Conservation (phyloP, 1,139 yeast species). For the Blastobotrys apis region DNA sequence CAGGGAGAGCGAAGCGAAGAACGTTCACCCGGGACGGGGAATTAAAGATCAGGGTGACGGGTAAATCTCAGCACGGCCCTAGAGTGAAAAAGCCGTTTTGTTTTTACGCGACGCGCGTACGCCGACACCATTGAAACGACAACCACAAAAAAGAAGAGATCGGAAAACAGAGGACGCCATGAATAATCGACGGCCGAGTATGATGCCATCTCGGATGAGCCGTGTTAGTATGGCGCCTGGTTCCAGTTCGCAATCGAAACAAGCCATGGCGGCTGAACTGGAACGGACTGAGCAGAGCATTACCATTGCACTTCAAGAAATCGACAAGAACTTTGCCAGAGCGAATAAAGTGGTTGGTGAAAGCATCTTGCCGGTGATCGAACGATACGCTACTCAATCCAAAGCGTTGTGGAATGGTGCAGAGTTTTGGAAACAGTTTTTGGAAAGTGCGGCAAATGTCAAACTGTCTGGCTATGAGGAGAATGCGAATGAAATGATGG, state of each 20-base stretch:
- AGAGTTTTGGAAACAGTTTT: slow-evolving; percentile 69
- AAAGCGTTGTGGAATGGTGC: slow-evolving; percentile 53
- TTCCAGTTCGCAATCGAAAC: slow-evolving; percentile 10
- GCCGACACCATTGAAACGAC: too few relatives aligned
- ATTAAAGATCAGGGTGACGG: too few relatives aligned
- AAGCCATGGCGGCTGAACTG: slow-evolving; percentile 44
- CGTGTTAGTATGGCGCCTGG: slow-evolving; percentile 14
- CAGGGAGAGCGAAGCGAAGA: too few relatives aligned
- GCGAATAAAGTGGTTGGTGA: slow-evolving; percentile 63
- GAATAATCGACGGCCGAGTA: slow-evolving; percentile 14
- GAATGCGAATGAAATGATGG: slow-evolving; percentile 27
- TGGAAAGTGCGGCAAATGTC: slow-evolving; percentile 73
- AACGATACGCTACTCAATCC: slow-evolving; percentile 53
- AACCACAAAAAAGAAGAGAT: too few relatives aligned
- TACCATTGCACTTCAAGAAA: slow-evolving; percentile 71
- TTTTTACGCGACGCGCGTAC: too few relatives aligned
- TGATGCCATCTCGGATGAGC: slow-evolving; percentile 14
- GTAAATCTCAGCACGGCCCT: too few relatives aligned
- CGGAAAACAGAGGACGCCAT: too few relatives aligned
- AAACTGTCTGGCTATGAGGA: slow-evolving; percentile 58
- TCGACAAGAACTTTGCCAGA: slow-evolving; percentile 64
- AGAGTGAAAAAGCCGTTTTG: too few relatives aligned
- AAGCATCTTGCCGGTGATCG: slow-evolving; percentile 56
- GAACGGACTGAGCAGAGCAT: slow-evolving; percentile 79
- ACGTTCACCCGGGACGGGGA: too few relatives aligned